Conservation (phyloP, 352 stramenopile species). For the Phytopythium mirpurense region DNA sequence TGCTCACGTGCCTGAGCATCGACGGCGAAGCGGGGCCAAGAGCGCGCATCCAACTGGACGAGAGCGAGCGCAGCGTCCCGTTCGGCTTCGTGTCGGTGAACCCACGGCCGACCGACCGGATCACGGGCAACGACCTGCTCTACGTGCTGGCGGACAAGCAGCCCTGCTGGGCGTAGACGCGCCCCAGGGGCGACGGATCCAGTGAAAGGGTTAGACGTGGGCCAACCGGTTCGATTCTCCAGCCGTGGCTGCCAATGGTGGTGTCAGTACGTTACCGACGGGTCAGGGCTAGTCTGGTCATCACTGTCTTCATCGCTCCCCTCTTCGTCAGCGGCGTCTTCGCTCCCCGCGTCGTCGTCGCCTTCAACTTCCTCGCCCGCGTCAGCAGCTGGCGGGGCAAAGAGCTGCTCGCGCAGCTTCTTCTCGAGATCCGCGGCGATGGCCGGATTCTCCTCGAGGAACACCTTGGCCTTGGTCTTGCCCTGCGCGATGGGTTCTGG, state of each 20-base stretch:
- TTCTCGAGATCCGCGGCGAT: constrained; percentile 66
- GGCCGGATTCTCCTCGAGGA: constrained; percentile 68
- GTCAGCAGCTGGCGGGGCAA: constrained; percentile 20
- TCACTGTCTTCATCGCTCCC: constrained; percentile 2
- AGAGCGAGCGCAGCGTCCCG: constrained; percentile 60
- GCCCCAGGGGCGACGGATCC: no score
- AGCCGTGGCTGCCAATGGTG: background rate
- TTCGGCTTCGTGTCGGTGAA: constrained; percentile 86
- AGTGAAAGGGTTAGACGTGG: background rate
- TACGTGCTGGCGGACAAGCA: constrained; percentile 84
- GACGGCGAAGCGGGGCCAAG: constrained; percentile 10
- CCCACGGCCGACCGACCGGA: constrained; percentile 62
- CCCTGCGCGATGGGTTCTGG: constrained; percentile 81
- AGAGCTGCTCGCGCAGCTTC: constrained; percentile 62
- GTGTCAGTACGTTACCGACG: background rate
- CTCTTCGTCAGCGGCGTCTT: constrained; percentile 7
- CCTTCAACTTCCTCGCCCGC: constrained; percentile 11
- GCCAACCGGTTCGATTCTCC: background rate
- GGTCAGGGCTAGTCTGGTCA: background rate
- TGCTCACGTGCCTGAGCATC: background rate
- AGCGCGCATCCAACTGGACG: constrained; percentile 48
- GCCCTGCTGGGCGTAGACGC: constrained; percentile 42
- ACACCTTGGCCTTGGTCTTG: constrained; percentile 80
- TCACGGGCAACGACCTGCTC: constrained; percentile 77
- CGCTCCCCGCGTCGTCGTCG: background rate